Conservation (phyloP, 495 filamentous ascomycete species). For the Penicillium bovifimosum region DNA sequence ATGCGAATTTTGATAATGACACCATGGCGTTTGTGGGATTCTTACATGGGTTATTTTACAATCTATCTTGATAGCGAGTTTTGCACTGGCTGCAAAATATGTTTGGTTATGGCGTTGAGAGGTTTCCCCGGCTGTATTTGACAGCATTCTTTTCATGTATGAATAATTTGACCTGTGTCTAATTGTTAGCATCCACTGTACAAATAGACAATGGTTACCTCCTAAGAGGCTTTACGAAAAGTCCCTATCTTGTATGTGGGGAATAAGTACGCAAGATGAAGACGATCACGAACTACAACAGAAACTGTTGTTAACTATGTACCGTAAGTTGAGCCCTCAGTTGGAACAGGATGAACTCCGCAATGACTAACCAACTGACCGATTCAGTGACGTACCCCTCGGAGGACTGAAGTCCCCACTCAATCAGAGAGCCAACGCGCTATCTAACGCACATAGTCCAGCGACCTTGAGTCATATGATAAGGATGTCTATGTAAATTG, state of each 20-base stretch:
- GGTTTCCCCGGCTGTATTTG: background rate
- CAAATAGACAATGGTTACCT: background rate
- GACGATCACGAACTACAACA: no score
- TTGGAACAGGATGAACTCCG: no score
- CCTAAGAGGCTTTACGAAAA: background rate
- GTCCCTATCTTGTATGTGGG: no score
- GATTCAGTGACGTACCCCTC: conserved; percentile 21
- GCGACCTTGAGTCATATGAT: background rate
- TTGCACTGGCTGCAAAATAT: background rate
- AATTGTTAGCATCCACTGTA: background rate
- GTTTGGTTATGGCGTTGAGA: background rate
- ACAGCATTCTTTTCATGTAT: conserved; percentile 2
- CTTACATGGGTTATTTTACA: background rate
- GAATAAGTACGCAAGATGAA: no score
- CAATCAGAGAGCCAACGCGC: conserved; percentile 14
- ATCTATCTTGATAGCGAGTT: background rate
- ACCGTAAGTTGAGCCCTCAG: no score
- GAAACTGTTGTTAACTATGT: no score
- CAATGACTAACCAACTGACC: background rate
- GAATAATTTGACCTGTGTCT: conserved; percentile 1
- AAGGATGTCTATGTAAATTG: background rate
- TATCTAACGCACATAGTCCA: conserved; percentile 4
- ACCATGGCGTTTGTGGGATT: background rate
- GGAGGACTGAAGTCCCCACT: conserved; percentile 32
- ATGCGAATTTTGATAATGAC: background rate